Percentiles rank a stretch among this genome's conserved stretches.
Evolutionary conservation across 768 basidiomycete genomes (phyloP).

Genomic region (Termitomyces sp.): DNA sequence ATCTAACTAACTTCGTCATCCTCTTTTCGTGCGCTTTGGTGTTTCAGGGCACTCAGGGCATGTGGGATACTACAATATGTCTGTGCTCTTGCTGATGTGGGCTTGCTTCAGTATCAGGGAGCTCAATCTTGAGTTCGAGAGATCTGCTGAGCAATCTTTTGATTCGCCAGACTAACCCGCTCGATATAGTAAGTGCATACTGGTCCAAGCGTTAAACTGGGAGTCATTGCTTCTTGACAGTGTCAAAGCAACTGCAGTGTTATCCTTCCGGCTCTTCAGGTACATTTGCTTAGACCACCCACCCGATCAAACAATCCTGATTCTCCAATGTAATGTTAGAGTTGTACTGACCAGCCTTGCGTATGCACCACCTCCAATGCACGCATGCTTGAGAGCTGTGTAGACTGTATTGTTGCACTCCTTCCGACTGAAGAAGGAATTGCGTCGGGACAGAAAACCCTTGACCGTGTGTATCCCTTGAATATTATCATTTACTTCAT

Average conservation of each 20-base stretch:
- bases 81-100: neutral
- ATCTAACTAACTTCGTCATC: neutral
- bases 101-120: neutral
- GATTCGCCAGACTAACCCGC: neutral
- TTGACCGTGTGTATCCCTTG: slow-evolving; percentile 17
- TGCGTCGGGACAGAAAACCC: slow-evolving; percentile 16
- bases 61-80: neutral
- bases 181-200: neutral
- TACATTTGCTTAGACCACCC: neutral
- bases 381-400: slow-evolving; percentile 20
- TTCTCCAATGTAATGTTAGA: slow-evolving; percentile 8
- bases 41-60: neutral
- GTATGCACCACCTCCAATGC: slow-evolving; percentile 21
- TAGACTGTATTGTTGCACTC: slow-evolving; percentile 21
- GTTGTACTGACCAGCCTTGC: slow-evolving; percentile 18
- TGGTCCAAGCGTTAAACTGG: neutral
- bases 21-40: neutral
- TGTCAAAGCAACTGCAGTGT: slow-evolving; percentile 1
- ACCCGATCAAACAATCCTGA: neutral
- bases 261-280: neutral
- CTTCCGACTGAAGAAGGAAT: slow-evolving; percentile 10
- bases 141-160: neutral
- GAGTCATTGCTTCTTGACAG: slow-evolving; percentile 12
- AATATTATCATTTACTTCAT: neutral
- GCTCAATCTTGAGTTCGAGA: neutral